Percentiles rank a stretch among this genome's conserved stretches.
phyloP scores from a whole-genome alignment of 1,139 yeast species.

The Hemisphaericaspora xylofermentans region DNA sequence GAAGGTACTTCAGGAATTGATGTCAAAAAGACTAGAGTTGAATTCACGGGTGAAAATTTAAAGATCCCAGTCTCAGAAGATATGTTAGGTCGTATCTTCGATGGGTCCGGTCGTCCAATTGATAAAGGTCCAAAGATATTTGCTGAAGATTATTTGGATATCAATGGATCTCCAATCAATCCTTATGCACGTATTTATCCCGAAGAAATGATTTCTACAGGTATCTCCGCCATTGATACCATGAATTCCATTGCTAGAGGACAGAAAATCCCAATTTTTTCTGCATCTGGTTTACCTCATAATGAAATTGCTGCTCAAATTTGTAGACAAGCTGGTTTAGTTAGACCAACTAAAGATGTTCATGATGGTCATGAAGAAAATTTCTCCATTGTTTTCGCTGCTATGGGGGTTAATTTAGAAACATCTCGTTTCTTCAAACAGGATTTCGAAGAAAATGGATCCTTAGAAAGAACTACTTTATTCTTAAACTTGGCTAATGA shows the following conservation, averaged over 20 bases:
- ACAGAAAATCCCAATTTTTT: conserved; percentile 97
- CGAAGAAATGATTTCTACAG: conserved; percentile 99
- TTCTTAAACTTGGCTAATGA: conserved; percentile 97
- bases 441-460: conserved; percentile 98
- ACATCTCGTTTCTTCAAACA: conserved; percentile 71
- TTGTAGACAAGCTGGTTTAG: conserved; percentile 99
- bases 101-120: conserved; percentile 98
- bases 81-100: conserved; percentile 95
- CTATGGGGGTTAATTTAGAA: conserved; percentile 59
- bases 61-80: conserved; percentile 96
- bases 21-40: conserved; percentile 94
- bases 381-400: conserved; percentile 98
- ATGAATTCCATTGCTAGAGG: conserved; percentile 99
- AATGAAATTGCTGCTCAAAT: conserved; percentile 99
- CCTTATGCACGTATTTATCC: conserved; percentile 98
- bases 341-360: conserved; percentile 98
- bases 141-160: conserved; percentile 97
- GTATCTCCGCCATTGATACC: conserved; percentile 96
- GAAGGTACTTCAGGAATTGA: conserved; percentile 98
- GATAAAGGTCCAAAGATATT: conserved; percentile 98
- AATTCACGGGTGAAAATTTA: conserved; percentile 92
- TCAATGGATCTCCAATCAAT: conserved; percentile 97
- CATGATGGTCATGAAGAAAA: conserved; percentile 99
- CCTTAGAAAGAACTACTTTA: conserved; percentile 94
- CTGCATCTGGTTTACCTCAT: conserved; percentile 99